Base-by-base conservation (phyloP, 2,329 filamentous ascomycete genomes). In the Dryadomyces sulphureus region DNA sequence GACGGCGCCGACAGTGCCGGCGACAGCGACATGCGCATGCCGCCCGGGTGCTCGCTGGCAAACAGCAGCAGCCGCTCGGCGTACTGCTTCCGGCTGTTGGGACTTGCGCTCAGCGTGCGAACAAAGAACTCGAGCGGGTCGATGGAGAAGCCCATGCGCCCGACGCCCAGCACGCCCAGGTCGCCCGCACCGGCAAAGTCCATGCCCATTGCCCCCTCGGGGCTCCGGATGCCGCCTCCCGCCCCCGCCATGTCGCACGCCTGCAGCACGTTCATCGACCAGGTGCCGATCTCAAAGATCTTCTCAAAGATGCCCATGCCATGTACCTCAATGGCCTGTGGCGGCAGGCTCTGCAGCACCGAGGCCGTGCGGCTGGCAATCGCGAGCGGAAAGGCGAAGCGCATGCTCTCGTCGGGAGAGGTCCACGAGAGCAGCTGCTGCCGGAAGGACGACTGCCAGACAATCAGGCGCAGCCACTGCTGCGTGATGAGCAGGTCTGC, bases 391-490 rank as follows among this genome's bases (percentile, higher is more conserved):
- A 76, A 79, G 27, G 69, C 68, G 61, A 79, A 79, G 30, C 68
- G 73, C 69, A 80, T 74, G 41, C 75, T 72, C 50, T 69, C 69
- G 47, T 82, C 73, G 7, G 66, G 60, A 0, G 77, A 67, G 3
- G 68, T 68, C 27, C 72, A 76, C 27, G 76, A 79, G 19, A 84
- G 65, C 21, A 77, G 72, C 4, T 77, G 75, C 53, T 81, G 77
- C 19, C 74, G 72, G 54, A 81, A 81, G 3, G 78, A 79, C 2
- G 80, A 70, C 54, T 83, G 80, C 80, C 80, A 84, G n/a, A 83
- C 73, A 62, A 83, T 80, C 1, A 78, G 74, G 17, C 75, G 68
- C 5, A 84, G 65, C 80, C 80, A 84, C 54, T 82, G 78, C 56
- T 84, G 80, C 2, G 78, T 84, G 45, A 81, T 72, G 38, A 81